Conservation (phyloP, 2,329 filamentous ascomycete species). For the Penicillium sclerotigenum region DNA sequence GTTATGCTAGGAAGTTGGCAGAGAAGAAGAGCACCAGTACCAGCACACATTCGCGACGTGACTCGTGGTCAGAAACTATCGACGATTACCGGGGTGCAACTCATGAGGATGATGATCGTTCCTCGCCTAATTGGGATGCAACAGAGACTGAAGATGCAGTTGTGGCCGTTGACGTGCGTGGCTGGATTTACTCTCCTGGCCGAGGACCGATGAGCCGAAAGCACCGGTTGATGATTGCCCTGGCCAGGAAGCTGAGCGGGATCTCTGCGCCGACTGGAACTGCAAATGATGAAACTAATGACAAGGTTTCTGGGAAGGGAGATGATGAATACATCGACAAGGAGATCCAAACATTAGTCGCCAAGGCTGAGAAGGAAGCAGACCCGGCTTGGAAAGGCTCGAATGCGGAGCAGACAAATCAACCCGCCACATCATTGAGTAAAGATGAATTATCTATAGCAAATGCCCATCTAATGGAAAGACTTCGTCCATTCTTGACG, state of each 20-base stretch:
- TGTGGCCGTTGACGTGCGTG: slow-evolving; percentile 90
- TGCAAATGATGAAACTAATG: slow-evolving; percentile 32
- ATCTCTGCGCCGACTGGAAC: slow-evolving; percentile 63
- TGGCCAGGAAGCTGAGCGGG: slow-evolving; percentile 83
- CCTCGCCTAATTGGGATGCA: slow-evolving; percentile 73
- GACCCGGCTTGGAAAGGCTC: slow-evolving; percentile 69
- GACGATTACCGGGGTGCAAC: slow-evolving; percentile 41
- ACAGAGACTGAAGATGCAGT: slow-evolving; percentile 79
- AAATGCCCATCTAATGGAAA: slow-evolving; percentile 82
- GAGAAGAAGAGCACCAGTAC: slow-evolving; percentile 45
- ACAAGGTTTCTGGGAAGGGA: slow-evolving; percentile 40
- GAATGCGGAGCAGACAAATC: slow-evolving; percentile 40
- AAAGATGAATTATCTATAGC: slow-evolving; percentile 73
- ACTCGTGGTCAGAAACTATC: slow-evolving; percentile 32
- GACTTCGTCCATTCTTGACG: slow-evolving; percentile 85
- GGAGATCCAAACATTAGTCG: slow-evolving; percentile 74
- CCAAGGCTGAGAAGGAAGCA: slow-evolving; percentile 67
- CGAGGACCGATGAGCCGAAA: slow-evolving; percentile 79
- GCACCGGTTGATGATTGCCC: slow-evolving; percentile 79
- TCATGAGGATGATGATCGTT: slow-evolving; percentile 57
- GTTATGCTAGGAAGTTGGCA: slow-evolving; percentile 73
- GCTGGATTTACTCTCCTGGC: slow-evolving; percentile 90
- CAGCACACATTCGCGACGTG: slow-evolving; percentile 28
- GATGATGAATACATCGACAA: slow-evolving; percentile 67
- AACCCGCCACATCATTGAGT: slow-evolving; percentile 51